A percentile compares a stretch with the other conserved stretches of the same genome.
phyloP scores from a whole-genome alignment of 2,329 filamentous ascomycete genomes.

The Curvularia hawaiiensis region DNA sequence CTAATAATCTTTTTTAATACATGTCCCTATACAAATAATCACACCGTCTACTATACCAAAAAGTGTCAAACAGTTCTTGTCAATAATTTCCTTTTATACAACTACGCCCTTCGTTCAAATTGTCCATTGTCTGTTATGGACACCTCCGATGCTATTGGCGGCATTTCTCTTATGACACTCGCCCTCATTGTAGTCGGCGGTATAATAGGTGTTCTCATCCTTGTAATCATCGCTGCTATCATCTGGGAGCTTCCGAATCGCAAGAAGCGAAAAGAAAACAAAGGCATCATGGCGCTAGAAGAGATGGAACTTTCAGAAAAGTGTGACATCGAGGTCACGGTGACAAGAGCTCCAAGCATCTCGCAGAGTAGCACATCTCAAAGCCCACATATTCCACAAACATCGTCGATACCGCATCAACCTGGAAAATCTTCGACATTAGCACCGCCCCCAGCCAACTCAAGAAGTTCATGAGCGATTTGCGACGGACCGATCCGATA shows the following conservation, averaged over 20 bases:
- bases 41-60: not conserved
- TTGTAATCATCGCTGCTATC: slow-evolving; percentile 16
- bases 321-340: slow-evolving; percentile 8
- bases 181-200: slow-evolving; percentile 18
- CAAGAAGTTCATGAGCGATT: not conserved
- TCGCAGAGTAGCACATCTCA: not conserved
- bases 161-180: slow-evolving; percentile 16
- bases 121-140: not conserved
- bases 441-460: slow-evolving; percentile 4
- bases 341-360: not conserved
- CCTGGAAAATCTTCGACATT: slow-evolving; percentile 13
- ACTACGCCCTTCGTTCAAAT: not conserved
- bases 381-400: slow-evolving; percentile 3
- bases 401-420: slow-evolving; percentile 12
- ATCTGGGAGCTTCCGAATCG: slow-evolving; percentile 20
- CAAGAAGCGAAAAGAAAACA: slow-evolving; percentile 9
- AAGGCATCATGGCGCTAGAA: slow-evolving; percentile 10
- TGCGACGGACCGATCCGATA: not conserved
- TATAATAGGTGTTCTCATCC: slow-evolving; percentile 15
- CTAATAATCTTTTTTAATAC: not conserved
- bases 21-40: not conserved
- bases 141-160: slow-evolving; percentile 9
- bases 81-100: not conserved
- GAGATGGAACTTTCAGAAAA: slow-evolving; percentile 16
- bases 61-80: not conserved